Base-by-base conservation (phyloP, 2,329 filamentous ascomycete species). In the Epichloe sp. region DNA sequence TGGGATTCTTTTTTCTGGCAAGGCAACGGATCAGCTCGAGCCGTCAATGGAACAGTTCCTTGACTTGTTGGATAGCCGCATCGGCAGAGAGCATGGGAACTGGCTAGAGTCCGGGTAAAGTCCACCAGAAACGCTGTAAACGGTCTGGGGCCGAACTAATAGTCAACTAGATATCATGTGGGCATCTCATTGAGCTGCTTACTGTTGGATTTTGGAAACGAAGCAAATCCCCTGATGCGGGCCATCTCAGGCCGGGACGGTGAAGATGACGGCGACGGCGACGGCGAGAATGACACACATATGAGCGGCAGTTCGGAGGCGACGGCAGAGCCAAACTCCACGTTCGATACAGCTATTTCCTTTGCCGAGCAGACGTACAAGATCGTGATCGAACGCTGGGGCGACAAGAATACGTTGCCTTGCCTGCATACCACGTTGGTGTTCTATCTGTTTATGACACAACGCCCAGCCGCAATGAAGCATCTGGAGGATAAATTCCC, bases 351-450 rank as follows among this genome's bases (percentile, higher is more conserved):
- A 46, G 71, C 71, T 0, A 66, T 66, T 17, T 51, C 57, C 0
- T 67, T 83, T 37, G 66, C 68, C 1, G 65, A 68, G 36, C 60
- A 66, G 2, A 77, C 72, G 0, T 71, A 76, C 40, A 56, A 64
- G 3, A 61, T 78, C 1, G 70, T 77, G 1, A 68, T 82, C 7
- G 63, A 65, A 2, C 71, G 80, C 0, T 70, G 74, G 31, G 75
- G 74, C 0, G 80, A 85, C 44, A 67, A 71, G 3, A 80, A 82
- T 54, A 74, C 79, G 3, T 67, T 85, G 1, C 75, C 82, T 0
- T 85, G 79, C 58, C 59, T 85, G 0, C 82, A 87, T 56, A 73
- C 79, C 0, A 73, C 76, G 4, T 66, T 88, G 26, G 74, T 78
- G 0, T 86, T 85, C 57, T 60, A 86, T 7, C 59, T 65, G 2